Conservation (phyloP, 208 protist species). For the Leishmania major region DNA sequence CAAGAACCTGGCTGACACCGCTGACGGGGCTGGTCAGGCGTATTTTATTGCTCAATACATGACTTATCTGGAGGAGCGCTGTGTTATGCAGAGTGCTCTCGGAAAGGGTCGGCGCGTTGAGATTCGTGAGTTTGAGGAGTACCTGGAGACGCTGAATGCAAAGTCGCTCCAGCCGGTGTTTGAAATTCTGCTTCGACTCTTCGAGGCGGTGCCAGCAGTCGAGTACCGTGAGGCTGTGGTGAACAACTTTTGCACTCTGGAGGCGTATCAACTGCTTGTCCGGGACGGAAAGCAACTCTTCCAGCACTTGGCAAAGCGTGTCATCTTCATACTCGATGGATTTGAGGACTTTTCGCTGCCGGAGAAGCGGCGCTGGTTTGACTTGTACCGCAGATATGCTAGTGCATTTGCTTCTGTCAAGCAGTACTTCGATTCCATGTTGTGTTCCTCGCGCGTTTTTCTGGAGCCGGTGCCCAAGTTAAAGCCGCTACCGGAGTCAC, state of each 20-base stretch:
- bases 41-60: constrained; percentile 77
- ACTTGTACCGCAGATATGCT: constrained; percentile 42
- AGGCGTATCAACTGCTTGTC: constrained; percentile 67
- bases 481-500: constrained; percentile 49
- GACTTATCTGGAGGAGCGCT: constrained; percentile 56
- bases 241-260: constrained; percentile 79
- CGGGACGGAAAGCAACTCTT: constrained; percentile 68
- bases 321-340: constrained; percentile 61
- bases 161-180: constrained; percentile 41
- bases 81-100: constrained; percentile 37
- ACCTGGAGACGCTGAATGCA: constrained; percentile 48
- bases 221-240: constrained; percentile 62
- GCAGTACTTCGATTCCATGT: constrained; percentile 53
- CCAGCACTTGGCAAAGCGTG: constrained; percentile 62
- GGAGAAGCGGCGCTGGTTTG: constrained; percentile 53
- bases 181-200: constrained; percentile 37
- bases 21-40: constrained; percentile 45
- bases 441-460: constrained; percentile 54
- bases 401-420: constrained; percentile 38
- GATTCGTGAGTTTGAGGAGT: constrained; percentile 52
- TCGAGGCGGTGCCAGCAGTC: constrained; percentile 41
- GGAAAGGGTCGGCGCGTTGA: constrained; percentile 49
- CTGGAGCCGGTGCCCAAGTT: constrained; percentile 52
- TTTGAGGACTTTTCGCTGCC: constrained; percentile 57
- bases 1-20: constrained; percentile 61